Evolutionary conservation across 768 basidiomycete genomes (phyloP).

Genomic region (Mycena alexandri): DNA sequence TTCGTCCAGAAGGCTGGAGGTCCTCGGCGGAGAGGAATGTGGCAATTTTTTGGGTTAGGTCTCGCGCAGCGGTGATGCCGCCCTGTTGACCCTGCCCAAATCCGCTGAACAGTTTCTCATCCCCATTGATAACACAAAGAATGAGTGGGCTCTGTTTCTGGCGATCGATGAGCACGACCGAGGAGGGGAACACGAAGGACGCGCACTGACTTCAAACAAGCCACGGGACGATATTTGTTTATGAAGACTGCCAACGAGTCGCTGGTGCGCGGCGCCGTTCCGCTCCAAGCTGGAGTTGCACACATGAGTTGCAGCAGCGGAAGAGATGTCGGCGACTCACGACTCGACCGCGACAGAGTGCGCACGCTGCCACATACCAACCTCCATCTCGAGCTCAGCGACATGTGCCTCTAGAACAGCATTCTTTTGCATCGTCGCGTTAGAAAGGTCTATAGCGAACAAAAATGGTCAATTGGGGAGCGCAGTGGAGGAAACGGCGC

Average conservation of each 20-base stretch:
- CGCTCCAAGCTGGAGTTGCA: conserved; percentile 58
- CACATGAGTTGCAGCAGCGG: not conserved
- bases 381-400: conserved; percentile 76
- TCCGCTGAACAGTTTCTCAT: conserved; percentile 74
- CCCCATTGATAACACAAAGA: conserved; percentile 81
- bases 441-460: conserved; percentile 66
- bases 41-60: conserved; percentile 76
- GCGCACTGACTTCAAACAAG: conserved; percentile 58
- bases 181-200: not conserved
- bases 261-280: conserved; percentile 75
- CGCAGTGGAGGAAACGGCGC: conserved; percentile 1
- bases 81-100: conserved; percentile 75
- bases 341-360: conserved; percentile 73
- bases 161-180: conserved; percentile 19
- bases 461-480: conserved; percentile 13
- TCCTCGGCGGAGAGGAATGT: conserved; percentile 75
- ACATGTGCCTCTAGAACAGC: conserved; percentile 73
- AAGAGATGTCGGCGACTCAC: conserved; percentile 6
- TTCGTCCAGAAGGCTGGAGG: conserved; percentile 68
- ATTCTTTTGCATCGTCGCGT: conserved; percentile 73
- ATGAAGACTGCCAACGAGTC: conserved; percentile 73
- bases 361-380: conserved; percentile 78
- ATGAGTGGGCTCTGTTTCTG: conserved; percentile 75
- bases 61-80: conserved; percentile 73
- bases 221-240: conserved; percentile 72